phyloP scores from a whole-genome alignment of 495 filamentous ascomycete genomes.

The Clavariopsis aquatica region DNA sequence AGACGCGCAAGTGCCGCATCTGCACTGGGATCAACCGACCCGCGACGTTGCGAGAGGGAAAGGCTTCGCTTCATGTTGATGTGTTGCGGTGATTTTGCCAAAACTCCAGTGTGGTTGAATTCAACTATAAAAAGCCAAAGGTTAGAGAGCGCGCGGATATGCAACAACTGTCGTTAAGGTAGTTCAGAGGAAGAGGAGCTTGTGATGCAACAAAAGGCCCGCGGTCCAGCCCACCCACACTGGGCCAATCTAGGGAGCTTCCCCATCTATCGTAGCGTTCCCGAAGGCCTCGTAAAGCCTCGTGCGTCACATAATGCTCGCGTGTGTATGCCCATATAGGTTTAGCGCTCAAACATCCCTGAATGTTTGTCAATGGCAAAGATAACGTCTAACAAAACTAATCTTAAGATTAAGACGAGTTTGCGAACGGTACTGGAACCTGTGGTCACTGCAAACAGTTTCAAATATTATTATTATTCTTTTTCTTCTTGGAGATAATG shows the following conservation, averaged over 20 bases:
- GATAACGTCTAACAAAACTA: neutral
- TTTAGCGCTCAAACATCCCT: neutral
- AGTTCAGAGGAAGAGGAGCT: neutral
- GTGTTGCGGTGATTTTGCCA: neutral
- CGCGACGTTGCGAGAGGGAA: constrained; percentile 12
- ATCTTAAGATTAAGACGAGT: neutral
- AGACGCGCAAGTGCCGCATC: constrained; percentile 43
- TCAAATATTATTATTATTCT: no score
- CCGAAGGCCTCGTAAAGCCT: constrained; percentile 4
- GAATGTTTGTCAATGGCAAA: neutral
- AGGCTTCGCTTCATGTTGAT: constrained; percentile 4
- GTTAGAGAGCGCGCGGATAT: neutral
- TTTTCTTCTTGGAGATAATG: no score
- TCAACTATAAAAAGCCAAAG: neutral
- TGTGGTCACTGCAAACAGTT: no score
- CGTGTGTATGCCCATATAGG: neutral
- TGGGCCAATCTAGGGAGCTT: neutral
- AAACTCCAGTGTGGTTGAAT: neutral
- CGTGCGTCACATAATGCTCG: constrained; percentile 5
- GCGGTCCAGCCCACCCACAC: neutral
- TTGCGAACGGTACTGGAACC: neutral
- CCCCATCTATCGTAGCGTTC: constrained; percentile 16
- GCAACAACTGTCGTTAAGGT: neutral
- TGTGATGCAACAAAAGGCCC: neutral
- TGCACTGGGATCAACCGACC: constrained; percentile 31